Evolutionary conservation across 2,329 filamentous ascomycete genomes (phyloP).

Genomic region (Clonostachys solani): DNA sequence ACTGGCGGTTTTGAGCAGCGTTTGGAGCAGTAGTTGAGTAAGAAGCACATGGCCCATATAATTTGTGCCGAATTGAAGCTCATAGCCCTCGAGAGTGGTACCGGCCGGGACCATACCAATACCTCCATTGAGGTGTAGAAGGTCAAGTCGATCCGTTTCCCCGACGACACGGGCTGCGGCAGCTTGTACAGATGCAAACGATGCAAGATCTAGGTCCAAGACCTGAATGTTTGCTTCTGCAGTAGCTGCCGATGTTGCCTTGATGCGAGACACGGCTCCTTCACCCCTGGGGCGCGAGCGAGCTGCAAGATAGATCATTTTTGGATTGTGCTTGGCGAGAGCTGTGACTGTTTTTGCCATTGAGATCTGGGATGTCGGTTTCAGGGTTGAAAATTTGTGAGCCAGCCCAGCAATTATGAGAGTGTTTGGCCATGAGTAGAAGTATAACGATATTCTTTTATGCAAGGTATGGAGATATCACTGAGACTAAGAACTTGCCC

Average conservation of each 20-base stretch:
- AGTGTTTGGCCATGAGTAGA: too few species aligned
- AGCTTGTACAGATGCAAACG: conserved; percentile 22
- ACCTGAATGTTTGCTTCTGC: background rate
- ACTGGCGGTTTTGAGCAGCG: background rate
- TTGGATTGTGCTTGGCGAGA: conserved; percentile 44
- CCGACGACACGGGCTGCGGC: conserved; percentile 2
- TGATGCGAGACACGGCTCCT: conserved; percentile 36
- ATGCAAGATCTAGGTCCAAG: conserved; percentile 33
- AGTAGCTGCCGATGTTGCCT: conserved; percentile 12
- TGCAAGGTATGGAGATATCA: too few species aligned
- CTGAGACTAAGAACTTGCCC: too few species aligned
- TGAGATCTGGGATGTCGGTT: conserved; percentile 52
- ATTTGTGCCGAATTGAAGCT: conserved; percentile 27
- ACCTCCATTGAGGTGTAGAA: conserved; percentile 19
- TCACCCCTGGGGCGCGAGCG: conserved; percentile 43
- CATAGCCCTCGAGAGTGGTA: conserved; percentile 22
- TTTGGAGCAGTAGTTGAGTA: conserved; percentile 21
- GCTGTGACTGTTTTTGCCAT: conserved; percentile 76
- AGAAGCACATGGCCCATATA: conserved; percentile 22
- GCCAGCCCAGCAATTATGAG: too few species aligned
- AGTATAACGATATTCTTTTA: too few species aligned
- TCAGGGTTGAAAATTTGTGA: background rate
- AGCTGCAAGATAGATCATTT: conserved; percentile 2
- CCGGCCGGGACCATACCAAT: conserved; percentile 7
- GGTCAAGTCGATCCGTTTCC: conserved; percentile 14